These are phyloP conservation scores for Fusarium sp. DNA, from an alignment of 2,329 filamentous ascomycete genomes.

Conservation along the genomic window DNA sequence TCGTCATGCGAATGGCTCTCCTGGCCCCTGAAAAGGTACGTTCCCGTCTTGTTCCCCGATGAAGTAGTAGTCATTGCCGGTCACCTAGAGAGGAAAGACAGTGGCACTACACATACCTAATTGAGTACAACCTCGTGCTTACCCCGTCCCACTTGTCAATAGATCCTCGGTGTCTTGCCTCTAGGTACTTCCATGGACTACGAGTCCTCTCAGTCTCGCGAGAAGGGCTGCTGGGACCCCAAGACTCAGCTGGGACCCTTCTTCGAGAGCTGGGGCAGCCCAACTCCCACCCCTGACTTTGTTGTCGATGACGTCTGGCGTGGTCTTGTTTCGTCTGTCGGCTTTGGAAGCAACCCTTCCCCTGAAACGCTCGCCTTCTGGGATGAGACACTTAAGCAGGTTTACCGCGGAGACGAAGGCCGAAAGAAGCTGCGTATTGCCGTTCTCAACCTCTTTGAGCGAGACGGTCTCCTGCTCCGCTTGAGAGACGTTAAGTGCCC, in stretches of 20 bases:
- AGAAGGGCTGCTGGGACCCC: constrained; percentile 66
- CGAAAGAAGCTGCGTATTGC: constrained; percentile 65
- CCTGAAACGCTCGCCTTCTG: constrained; percentile 61
- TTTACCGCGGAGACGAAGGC: constrained; percentile 66
- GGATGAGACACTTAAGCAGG: constrained; percentile 60
- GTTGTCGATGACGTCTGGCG: constrained; percentile 64
- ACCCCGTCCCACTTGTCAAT: constrained; percentile 15
- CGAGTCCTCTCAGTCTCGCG: constrained; percentile 63
- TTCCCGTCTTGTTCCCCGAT: constrained; percentile 11
- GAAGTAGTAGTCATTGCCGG: not conserved
- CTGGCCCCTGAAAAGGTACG: constrained; percentile 64
- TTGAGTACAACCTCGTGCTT: constrained; percentile 19
- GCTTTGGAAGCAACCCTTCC: constrained; percentile 61
- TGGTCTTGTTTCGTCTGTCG: constrained; percentile 61
- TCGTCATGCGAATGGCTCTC: constrained; percentile 66
- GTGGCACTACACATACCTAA: constrained; percentile 9
- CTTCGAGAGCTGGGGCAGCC: constrained; percentile 59
- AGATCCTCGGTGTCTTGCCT: constrained; percentile 65
- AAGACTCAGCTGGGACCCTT: constrained; percentile 60
- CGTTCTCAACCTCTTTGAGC: constrained; percentile 60
- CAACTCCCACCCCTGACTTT: constrained; percentile 61
- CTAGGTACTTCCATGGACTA: constrained; percentile 69
- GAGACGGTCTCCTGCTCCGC: constrained; percentile 64
- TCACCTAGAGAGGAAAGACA: not conserved
- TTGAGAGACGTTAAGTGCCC: constrained; percentile 65